These are phyloP conservation scores for Meripilus lineatus DNA, from an alignment of 1,284 basidiomycete genomes.

Conservation along the genomic window DNA sequence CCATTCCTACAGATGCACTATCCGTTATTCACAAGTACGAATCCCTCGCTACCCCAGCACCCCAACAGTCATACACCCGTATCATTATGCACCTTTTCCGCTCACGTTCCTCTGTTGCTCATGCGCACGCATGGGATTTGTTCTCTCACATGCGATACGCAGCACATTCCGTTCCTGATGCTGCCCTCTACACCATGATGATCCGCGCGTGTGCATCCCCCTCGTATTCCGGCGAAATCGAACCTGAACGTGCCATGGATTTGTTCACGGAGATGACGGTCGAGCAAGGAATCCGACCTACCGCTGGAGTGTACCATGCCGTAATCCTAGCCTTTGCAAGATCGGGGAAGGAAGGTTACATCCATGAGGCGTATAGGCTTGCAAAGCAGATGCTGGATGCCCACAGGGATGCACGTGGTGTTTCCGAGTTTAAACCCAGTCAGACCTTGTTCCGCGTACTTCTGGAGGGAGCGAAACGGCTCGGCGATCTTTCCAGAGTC, in stretches of 20 bases:
- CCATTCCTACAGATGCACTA: slow-evolving; percentile 53
- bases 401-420: slow-evolving; percentile 58
- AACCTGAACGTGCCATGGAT: slow-evolving; percentile 90
- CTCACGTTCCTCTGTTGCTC: slow-evolving; percentile 41
- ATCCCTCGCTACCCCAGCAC: slow-evolving; percentile 46
- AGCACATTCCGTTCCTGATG: slow-evolving; percentile 80
- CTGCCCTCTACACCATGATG: slow-evolving; percentile 78
- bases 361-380: slow-evolving; percentile 75
- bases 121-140: slow-evolving; percentile 86
- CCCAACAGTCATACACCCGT: slow-evolving; percentile 62
- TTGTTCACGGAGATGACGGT: slow-evolving; percentile 90
- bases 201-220: slow-evolving; percentile 74
- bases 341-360: slow-evolving; percentile 55
- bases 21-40: slow-evolving; percentile 64
- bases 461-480: slow-evolving; percentile 84
- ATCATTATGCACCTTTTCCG: slow-evolving; percentile 58
- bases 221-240: slow-evolving; percentile 31
- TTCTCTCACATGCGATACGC: slow-evolving; percentile 96
- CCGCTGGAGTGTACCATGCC: slow-evolving; percentile 72
- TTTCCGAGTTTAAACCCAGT: slow-evolving; percentile 57
- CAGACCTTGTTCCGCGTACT: slow-evolving; percentile 76
- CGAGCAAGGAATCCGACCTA: slow-evolving; percentile 60
- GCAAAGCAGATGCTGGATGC: slow-evolving; percentile 79
- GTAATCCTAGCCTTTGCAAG: slow-evolving; percentile 75
- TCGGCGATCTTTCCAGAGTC: slow-evolving; percentile 78